phyloP scores from a whole-genome alignment of 2,329 filamentous ascomycete species.

The Penicillium sp. region DNA sequence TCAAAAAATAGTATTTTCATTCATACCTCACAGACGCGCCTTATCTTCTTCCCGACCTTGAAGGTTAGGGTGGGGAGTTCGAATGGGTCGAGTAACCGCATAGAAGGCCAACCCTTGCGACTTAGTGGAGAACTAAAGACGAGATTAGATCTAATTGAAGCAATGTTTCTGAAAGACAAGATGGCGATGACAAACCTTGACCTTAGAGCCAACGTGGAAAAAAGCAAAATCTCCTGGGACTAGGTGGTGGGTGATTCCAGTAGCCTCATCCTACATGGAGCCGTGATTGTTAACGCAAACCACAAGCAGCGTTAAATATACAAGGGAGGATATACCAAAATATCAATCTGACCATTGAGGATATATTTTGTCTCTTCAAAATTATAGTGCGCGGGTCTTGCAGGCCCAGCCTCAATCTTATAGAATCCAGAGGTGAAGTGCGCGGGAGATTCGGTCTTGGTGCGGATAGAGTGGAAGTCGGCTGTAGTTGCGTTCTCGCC shows the following conservation, averaged over 20 bases:
- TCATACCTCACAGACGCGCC: neutral
- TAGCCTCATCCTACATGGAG: slow-evolving; percentile 17
- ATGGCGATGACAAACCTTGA: slow-evolving; percentile 15
- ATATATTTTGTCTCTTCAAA: slow-evolving; percentile 30
- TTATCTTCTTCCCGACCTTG: slow-evolving; percentile 17
- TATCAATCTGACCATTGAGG: slow-evolving; percentile 26
- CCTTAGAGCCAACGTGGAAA: slow-evolving; percentile 21
- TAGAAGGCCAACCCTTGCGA: slow-evolving; percentile 23
- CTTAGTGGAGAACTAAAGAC: slow-evolving; percentile 23
- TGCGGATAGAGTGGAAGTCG: slow-evolving; percentile 28
- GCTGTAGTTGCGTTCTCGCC: slow-evolving; percentile 27
- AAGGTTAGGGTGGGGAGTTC: slow-evolving; percentile 20
- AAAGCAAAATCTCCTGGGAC: slow-evolving; percentile 20
- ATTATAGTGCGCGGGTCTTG: slow-evolving; percentile 22
- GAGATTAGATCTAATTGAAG: slow-evolving; percentile 3
- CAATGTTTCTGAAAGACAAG: neutral
- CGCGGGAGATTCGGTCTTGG: slow-evolving; percentile 23
- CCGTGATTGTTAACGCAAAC: neutral
- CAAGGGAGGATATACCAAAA: slow-evolving; percentile 16
- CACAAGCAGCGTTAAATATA: neutral
- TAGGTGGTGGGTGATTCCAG: slow-evolving; percentile 18
- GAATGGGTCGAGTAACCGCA: slow-evolving; percentile 22
- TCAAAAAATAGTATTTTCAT: no score
- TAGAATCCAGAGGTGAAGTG: slow-evolving; percentile 27
- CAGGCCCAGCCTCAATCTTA: slow-evolving; percentile 26